These are phyloP conservation scores for Ustilago hordei DNA, from an alignment of 1,284 basidiomycete species.

Conservation along the genomic window DNA sequence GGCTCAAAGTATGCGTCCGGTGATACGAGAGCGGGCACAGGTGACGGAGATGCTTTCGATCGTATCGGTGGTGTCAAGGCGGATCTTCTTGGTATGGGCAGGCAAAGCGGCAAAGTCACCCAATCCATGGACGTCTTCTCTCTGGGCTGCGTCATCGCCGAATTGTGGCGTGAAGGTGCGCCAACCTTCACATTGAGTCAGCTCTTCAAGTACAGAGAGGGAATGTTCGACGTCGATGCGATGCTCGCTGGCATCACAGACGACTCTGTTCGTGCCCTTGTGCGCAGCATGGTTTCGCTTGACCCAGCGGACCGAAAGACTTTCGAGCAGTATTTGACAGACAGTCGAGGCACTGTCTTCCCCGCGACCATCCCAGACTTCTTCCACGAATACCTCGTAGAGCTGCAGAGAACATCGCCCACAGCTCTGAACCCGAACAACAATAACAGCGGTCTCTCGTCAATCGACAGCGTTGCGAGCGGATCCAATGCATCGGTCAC, in stretches of 20 bases:
- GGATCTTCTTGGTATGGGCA: slow-evolving; percentile 65
- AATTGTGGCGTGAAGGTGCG: slow-evolving; percentile 94
- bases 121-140: slow-evolving; percentile 99
- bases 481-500: slow-evolving; percentile 44
- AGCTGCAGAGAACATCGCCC: slow-evolving; percentile 76
- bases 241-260: slow-evolving; percentile 84
- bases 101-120: slow-evolving; percentile 82
- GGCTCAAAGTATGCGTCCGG: slow-evolving; percentile 73
- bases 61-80: slow-evolving; percentile 41
- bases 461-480: slow-evolving; percentile 27
- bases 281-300: slow-evolving; percentile 88
- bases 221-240: slow-evolving; percentile 81
- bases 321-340: slow-evolving; percentile 84
- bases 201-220: slow-evolving; percentile 92
- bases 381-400: slow-evolving; percentile 86
- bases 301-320: slow-evolving; percentile 82
- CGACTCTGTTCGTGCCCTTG: slow-evolving; percentile 77
- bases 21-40: neutral
- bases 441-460: slow-evolving; percentile 12
- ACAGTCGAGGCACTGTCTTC: slow-evolving; percentile 80
- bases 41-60: slow-evolving; percentile 13
- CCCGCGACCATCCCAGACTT: slow-evolving; percentile 94
- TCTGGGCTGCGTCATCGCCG: slow-evolving; percentile 92
- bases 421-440: slow-evolving; percentile 5
- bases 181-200: slow-evolving; percentile 94